Base-by-base conservation (phyloP, 805 yeast genomes). In the Yamadazyma tumulicola region DNA sequence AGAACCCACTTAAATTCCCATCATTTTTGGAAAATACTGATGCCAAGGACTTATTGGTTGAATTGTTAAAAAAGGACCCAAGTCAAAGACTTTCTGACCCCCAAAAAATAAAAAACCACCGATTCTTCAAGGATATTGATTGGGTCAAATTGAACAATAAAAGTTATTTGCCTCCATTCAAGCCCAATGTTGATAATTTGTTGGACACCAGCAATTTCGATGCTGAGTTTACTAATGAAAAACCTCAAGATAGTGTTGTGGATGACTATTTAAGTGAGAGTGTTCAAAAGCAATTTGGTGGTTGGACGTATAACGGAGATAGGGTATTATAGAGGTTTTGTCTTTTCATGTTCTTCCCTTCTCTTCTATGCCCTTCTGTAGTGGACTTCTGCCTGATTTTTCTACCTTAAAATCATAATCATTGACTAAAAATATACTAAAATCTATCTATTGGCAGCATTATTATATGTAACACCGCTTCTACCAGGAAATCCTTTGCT, bases 231-330 rank as follows among this genome's bases (percentile, higher is more conserved):
- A 93, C 98, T 4, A 81, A 72, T 51, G 97, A 93, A 52, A 79
- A 81, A 48, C 97, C 98, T 4, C 81, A 86, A 47, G 98, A 93
- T 57, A 85, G 95, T 42, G 97, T 93, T 9, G 96, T 89, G 12
- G 95, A 89, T 56, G 95, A 86, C 52, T 86, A 75, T 47, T 72
- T 93, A 43, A 85, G 94, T 52, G 97, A 88, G 49, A 78, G 89
- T 49, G 96, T 93, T n/a, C 98, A 93, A 61, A 79, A 84, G 55
- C 97, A 93, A 63, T 93, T 93, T 69, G 97, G 96, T 30, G 97
- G 98, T 5, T 93, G 98, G 98, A 91, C 97, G 2, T 91, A 89
- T 59, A 85, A 81, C 31, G 94, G 93, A 2, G 80, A 72, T 31
- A 61, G 21, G 11, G 38, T 35, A n/a, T 18, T 34, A 11, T 25